phyloP scores from a whole-genome alignment of 2,329 filamentous ascomycete species.

The Elsinoe batatas region DNA sequence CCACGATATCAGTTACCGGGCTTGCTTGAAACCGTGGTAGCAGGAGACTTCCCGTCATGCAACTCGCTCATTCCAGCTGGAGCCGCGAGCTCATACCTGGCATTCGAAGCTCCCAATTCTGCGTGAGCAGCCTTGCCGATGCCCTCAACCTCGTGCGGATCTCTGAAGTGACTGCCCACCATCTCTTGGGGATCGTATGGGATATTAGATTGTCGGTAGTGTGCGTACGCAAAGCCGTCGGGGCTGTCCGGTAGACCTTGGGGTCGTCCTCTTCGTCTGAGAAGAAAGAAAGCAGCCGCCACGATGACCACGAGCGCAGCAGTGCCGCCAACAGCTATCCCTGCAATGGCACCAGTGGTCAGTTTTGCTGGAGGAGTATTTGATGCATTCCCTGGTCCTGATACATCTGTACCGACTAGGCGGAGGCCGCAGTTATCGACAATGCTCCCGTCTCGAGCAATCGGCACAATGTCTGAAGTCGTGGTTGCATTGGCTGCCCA shows the following conservation, averaged over 20 bases:
- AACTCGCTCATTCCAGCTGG: not conserved
- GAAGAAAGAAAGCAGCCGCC: not conserved
- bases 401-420: not conserved
- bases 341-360: not conserved
- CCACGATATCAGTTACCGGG: not conserved
- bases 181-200: not conserved
- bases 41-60: not conserved
- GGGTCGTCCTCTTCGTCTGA: not conserved
- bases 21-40: not conserved
- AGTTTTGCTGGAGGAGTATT: not conserved
- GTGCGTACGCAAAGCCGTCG: not conserved
- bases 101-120: not conserved
- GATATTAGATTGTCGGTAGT: not conserved
- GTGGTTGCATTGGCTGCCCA: slow-evolving; percentile 1
- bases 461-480: not conserved
- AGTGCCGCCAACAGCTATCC: not conserved
- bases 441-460: not conserved
- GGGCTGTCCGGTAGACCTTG: not conserved
- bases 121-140: not conserved
- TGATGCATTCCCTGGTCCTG: not conserved
- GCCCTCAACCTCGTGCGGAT: not conserved
- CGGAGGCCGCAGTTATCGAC: not conserved
- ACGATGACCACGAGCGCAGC: not conserved
- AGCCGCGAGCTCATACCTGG: not conserved
- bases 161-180: not conserved